A percentile compares a stretch with the other conserved stretches of the same genome.
Conservation (phyloP, 1,284 basidiomycete genomes). For the Cystobasidium sp. region DNA sequence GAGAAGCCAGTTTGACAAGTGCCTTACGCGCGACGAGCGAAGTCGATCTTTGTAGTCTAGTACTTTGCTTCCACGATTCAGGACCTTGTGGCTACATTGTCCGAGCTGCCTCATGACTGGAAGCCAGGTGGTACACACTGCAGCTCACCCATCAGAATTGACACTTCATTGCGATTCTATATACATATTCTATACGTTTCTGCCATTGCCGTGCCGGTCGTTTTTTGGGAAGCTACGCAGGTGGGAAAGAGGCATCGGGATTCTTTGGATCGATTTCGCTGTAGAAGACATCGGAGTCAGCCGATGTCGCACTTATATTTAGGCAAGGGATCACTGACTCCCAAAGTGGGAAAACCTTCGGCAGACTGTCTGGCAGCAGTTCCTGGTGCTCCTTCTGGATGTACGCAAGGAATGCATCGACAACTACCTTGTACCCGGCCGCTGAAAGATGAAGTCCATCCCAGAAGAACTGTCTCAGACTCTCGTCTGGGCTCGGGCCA, state of each 20-base stretch:
- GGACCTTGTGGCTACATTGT: no score
- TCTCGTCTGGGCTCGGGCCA: constrained; percentile 34
- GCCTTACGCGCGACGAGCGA: no score
- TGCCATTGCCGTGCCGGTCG: no score
- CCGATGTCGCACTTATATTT: neutral
- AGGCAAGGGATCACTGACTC: constrained; percentile 17
- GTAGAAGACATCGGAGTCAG: neutral
- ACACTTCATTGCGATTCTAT: no score
- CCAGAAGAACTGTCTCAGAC: constrained; percentile 50
- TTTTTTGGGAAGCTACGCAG: neutral
- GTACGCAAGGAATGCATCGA: constrained; percentile 35
- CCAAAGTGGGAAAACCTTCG: constrained; percentile 51
- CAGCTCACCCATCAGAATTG: no score
- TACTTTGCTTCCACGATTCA: no score
- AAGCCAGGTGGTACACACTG: no score
- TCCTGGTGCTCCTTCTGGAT: constrained; percentile 46
- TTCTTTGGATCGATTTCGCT: constrained; percentile 42
- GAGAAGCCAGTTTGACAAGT: no score
- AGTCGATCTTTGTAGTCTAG: no score
- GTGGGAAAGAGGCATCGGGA: constrained; percentile 35
- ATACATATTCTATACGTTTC: no score
- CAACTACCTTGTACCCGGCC: constrained; percentile 65
- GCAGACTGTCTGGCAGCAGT: constrained; percentile 49
- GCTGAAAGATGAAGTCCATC: constrained; percentile 80
- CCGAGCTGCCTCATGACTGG: no score